A percentile compares a stretch with the other conserved stretches of the same genome.
These are phyloP conservation scores for Thamnidium elegans DNA, from an alignment of 192 early-diverging fungal genomes.

Conservation along the genomic window DNA sequence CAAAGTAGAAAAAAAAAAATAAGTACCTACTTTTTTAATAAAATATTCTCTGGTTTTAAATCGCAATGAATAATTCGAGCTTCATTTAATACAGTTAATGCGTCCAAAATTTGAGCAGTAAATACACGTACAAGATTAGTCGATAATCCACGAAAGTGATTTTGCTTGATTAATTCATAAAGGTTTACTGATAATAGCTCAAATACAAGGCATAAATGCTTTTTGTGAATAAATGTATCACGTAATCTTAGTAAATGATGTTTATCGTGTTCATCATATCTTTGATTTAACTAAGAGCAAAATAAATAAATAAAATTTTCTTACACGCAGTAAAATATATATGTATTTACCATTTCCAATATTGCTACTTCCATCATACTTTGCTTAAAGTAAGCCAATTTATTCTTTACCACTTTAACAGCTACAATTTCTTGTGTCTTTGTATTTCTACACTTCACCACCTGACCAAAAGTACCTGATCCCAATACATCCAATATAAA, in stretches of 20 bases:
- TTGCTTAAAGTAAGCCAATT: conserved; percentile 96
- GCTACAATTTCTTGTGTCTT: conserved; percentile 91
- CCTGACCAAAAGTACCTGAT: conserved; percentile 98
- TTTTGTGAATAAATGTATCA: conserved; percentile 90
- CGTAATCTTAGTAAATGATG: conserved; percentile 87
- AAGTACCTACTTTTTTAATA: conserved; percentile 73
- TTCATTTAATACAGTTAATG: conserved; percentile 80
- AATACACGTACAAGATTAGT: conserved; percentile 93
- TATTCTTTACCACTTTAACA: conserved; percentile 98
- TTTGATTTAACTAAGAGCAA: conserved; percentile 71
- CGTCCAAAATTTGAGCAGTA: conserved; percentile 90
- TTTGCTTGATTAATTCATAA: conserved; percentile 98
- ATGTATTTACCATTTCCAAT: conserved; percentile 63
- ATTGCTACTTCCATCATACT: conserved; percentile 96
- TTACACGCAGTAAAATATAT: conserved; percentile 37
- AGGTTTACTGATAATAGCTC: conserved; percentile 96
- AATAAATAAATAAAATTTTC: neutral
- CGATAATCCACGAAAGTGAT: conserved; percentile 91
- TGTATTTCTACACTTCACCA: conserved; percentile 92
- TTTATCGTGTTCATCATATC: conserved; percentile 81
- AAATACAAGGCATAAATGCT: conserved; percentile 95
- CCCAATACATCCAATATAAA: conserved; percentile 92
- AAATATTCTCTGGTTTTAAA: conserved; percentile 97
- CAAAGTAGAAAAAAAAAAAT: conserved; percentile 1
- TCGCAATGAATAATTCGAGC: conserved; percentile 96